Evolutionary conservation across 1,139 yeast genomes (phyloP).

Genomic region (Casaregolazyma lundiana): DNA sequence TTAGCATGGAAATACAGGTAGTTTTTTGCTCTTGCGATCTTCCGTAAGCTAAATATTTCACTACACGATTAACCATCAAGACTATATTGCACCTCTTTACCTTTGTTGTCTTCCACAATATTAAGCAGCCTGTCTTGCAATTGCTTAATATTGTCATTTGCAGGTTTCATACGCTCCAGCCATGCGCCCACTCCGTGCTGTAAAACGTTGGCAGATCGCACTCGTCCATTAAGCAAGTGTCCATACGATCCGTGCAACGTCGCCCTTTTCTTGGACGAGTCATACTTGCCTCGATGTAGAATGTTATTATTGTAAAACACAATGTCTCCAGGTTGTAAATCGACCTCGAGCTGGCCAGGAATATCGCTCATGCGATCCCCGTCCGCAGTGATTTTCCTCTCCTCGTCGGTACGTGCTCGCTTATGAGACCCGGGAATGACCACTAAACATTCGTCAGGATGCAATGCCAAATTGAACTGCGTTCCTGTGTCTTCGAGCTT

Average conservation of each 20-base stretch:
- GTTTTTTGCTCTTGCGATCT: too few relatives aligned
- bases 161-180: constrained; percentile 43
- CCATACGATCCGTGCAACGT: constrained; percentile 56
- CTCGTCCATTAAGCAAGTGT: constrained; percentile 41
- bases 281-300: constrained; percentile 48
- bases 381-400: constrained; percentile 42
- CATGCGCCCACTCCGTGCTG: constrained; percentile 54
- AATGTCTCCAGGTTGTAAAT: constrained; percentile 50
- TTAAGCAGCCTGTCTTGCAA: constrained; percentile 38
- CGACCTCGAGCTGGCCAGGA: constrained; percentile 41
- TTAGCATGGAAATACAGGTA: too few relatives aligned
- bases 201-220: constrained; percentile 48
- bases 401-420: constrained; percentile 45
- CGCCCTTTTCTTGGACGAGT: constrained; percentile 40
- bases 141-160: constrained; percentile 35
- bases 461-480: constrained; percentile 52
- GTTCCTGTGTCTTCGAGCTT: constrained; percentile 49
- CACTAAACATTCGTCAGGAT: constrained; percentile 47
- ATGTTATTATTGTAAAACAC: constrained; percentile 53
- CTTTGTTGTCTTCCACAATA: constrained; percentile 41
- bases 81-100: constrained; percentile 42
- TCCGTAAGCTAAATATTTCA: too few relatives aligned
- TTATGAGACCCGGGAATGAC: constrained; percentile 51
- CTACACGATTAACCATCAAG: constrained; percentile 38
- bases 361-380: constrained; percentile 32